Evolutionary conservation across 2,329 filamentous ascomycete species (phyloP).

Genomic region (Apiospora marii): DNA sequence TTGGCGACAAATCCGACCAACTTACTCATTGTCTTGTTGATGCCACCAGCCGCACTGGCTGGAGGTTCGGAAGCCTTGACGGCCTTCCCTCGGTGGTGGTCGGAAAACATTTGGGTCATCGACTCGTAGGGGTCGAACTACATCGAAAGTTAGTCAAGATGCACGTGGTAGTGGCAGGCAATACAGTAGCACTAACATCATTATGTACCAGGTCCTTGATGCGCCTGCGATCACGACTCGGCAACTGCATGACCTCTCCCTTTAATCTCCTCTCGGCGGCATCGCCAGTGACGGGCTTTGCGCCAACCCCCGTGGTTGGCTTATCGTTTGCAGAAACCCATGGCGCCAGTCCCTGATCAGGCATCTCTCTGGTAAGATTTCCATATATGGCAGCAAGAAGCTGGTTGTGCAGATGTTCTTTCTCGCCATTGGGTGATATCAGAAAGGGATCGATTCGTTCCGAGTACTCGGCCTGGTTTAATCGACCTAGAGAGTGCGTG

Average conservation of each 20-base stretch:
- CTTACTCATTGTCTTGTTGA: conserved; percentile 81
- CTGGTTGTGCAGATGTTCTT: conserved; percentile 72
- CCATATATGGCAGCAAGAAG: conserved; percentile 71
- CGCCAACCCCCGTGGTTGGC: conserved; percentile 61
- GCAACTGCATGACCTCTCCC: conserved; percentile 75
- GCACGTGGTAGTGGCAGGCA: not conserved
- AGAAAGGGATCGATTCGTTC: conserved; percentile 68
- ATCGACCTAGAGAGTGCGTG: conserved; percentile 55
- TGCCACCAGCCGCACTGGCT: conserved; percentile 68
- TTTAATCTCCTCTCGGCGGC: conserved; percentile 71
- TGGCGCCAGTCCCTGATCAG: conserved; percentile 71
- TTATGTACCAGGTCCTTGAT: conserved; percentile 71
- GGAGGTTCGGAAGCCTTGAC: conserved; percentile 66
- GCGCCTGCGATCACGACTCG: conserved; percentile 69
- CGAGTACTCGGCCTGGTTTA: conserved; percentile 69
- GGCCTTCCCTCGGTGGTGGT: conserved; percentile 56
- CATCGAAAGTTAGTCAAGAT: conserved; percentile 11
- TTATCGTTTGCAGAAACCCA: conserved; percentile 79
- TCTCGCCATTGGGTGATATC: conserved; percentile 63
- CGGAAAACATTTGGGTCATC: conserved; percentile 59
- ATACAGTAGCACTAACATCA: conserved; percentile 56
- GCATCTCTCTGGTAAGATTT: conserved; percentile 74
- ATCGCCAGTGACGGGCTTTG: conserved; percentile 70
- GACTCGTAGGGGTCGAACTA: conserved; percentile 64
- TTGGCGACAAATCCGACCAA: conserved; percentile 33